Evolutionary conservation across 768 basidiomycete genomes (phyloP).

Genomic region (Zangia roseola): DNA sequence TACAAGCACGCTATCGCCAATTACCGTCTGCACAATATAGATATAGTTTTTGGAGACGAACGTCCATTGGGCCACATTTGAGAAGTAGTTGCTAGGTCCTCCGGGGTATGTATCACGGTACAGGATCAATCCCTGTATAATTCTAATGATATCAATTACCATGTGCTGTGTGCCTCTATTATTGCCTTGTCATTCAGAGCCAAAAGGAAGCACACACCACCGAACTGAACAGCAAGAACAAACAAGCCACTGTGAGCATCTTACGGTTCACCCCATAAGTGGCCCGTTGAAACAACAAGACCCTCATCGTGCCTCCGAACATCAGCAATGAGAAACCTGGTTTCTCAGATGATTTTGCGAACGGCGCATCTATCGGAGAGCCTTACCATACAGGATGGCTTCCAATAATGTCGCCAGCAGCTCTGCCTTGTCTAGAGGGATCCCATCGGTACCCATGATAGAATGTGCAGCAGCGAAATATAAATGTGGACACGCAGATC

Average conservation of each 20-base stretch:
- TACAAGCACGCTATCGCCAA: conserved; percentile 9
- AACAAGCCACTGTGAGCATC: conserved; percentile 19
- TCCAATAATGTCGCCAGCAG: conserved; percentile 6
- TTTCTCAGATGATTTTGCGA: not conserved
- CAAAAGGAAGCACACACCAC: conserved; percentile 10
- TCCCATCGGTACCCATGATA: not conserved
- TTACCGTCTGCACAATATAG: conserved; percentile 3
- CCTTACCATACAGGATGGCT: conserved; percentile 12
- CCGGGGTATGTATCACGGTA: conserved; percentile 20
- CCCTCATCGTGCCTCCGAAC: conserved; percentile 31
- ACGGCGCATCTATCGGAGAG: not conserved
- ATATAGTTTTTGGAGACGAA: conserved; percentile 1
- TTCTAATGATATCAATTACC: conserved; percentile 21
- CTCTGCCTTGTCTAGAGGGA: conserved; percentile 3
- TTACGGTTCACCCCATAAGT: conserved; percentile 9
- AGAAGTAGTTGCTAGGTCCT: conserved; percentile 26
- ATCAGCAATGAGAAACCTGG: conserved; percentile 35
- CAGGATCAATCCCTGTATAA: conserved; percentile 21
- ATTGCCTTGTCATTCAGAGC: not conserved
- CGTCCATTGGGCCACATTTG: conserved; percentile 14
- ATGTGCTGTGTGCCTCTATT: conserved; percentile 18
- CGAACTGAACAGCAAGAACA: conserved; percentile 26
- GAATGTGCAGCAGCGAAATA: no score
- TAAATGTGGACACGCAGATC: no score
- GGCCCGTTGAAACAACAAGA: conserved; percentile 11